Conservation (phyloP, 768 basidiomycete species). For the Suillus ampliporus region DNA sequence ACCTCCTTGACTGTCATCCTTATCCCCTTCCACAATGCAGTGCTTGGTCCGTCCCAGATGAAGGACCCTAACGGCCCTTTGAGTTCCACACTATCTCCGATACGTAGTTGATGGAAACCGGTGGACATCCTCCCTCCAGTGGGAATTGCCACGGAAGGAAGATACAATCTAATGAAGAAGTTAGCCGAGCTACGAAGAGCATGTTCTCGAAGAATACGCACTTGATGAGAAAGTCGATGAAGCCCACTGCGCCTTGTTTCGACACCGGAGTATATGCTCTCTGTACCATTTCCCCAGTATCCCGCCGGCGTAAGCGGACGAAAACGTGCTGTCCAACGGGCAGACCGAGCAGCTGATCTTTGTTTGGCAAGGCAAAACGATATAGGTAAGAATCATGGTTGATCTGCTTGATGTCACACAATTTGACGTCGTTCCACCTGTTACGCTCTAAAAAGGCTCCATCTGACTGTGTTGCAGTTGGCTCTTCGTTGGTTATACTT, state of each 20-base stretch:
- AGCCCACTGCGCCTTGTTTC: conserved; percentile 44
- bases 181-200: conserved; percentile 14
- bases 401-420: conserved; percentile 43
- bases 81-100: conserved; percentile 57
- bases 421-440: conserved; percentile 53
- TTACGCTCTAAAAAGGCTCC: conserved; percentile 48
- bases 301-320: conserved; percentile 50
- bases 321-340: conserved; percentile 67
- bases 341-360: conserved; percentile 53
- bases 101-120: conserved; percentile 49
- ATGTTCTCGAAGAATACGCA: conserved; percentile 24
- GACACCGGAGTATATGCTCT: conserved; percentile 69
- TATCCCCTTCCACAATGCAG: conserved; percentile 42
- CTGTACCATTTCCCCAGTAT: conserved; percentile 51
- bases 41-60: conserved; percentile 51
- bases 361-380: conserved; percentile 50
- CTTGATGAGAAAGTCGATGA: conserved; percentile 61
- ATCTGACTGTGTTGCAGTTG: conserved; percentile 14
- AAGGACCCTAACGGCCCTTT: conserved; percentile 68
- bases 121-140: conserved; percentile 59
- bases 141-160: conserved; percentile 41
- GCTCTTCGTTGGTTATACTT: neutral
- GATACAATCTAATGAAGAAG: conserved; percentile 44
- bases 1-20: conserved; percentile 44
- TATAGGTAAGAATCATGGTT: conserved; percentile 57